phyloP scores from a whole-genome alignment of 2,329 filamentous ascomycete genomes.

The Ophiostoma australiae region DNA sequence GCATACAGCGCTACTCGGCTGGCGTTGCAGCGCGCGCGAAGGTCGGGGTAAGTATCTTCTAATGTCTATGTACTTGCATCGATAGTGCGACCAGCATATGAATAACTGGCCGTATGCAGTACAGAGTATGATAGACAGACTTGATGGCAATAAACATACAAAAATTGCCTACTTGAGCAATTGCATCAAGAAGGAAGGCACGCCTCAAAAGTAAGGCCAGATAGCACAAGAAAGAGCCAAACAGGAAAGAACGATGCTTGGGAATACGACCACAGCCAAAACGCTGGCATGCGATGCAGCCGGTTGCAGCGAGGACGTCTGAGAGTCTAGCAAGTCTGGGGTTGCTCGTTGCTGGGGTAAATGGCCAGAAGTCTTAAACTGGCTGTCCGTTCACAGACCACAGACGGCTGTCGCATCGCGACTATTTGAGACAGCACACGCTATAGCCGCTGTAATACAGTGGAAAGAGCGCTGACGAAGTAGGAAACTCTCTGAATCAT shows the following conservation, averaged over 20 bases:
- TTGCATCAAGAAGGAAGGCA: no score
- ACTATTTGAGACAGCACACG: not conserved
- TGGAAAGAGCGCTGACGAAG: not conserved
- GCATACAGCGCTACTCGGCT: not conserved
- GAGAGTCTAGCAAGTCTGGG: not conserved
- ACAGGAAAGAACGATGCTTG: not conserved
- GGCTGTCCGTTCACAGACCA: not conserved
- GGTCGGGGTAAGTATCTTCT: not conserved
- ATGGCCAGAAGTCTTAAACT: not conserved
- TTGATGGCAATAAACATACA: not conserved
- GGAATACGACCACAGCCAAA: not conserved
- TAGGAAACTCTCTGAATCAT: not conserved
- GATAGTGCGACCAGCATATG: not conserved
- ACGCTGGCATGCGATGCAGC: not conserved
- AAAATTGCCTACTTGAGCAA: not conserved
- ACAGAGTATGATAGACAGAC: no score
- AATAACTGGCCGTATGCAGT: no score
- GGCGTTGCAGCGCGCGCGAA: not conserved
- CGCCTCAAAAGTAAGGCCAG: not conserved
- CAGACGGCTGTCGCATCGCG: not conserved
- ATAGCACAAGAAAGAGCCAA: not conserved
- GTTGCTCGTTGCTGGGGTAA: not conserved
- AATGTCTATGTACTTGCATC: not conserved
- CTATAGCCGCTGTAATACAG: not conserved
- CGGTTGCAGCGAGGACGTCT: not conserved